phyloP scores from a whole-genome alignment of 768 basidiomycete species.

The Boletus reticuloceps region DNA sequence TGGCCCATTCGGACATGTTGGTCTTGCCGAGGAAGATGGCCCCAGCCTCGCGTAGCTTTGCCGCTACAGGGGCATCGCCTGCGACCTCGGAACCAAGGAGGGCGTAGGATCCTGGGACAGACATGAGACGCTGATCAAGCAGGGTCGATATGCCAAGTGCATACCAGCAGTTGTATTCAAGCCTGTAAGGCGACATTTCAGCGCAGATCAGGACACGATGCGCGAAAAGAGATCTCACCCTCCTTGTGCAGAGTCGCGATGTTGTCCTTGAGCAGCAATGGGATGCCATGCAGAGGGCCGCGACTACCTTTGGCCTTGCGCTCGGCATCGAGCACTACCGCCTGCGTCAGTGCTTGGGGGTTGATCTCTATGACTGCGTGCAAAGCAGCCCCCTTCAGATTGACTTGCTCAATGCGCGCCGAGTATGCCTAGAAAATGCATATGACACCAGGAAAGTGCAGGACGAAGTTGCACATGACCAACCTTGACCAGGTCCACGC shows the following conservation, averaged over 20 bases:
- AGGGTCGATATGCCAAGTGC: not conserved
- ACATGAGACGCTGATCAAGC: not conserved
- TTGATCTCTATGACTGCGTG: constrained; percentile 63
- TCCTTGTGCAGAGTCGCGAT: constrained; percentile 34
- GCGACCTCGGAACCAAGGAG: constrained; percentile 36
- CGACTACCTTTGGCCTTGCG: constrained; percentile 43
- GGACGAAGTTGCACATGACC: not conserved
- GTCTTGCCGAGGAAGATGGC: constrained; percentile 42
- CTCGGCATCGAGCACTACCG: constrained; percentile 49
- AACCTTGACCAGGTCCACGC: constrained; percentile 64
- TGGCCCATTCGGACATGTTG: constrained; percentile 45
- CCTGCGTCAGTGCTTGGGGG: constrained; percentile 50
- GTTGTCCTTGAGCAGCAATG: constrained; percentile 54
- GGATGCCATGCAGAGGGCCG: constrained; percentile 55
- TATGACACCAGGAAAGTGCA: not conserved
- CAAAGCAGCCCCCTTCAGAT: constrained; percentile 52
- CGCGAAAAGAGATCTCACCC: constrained; percentile 11
- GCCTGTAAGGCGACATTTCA: constrained; percentile 18
- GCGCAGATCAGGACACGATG: not conserved
- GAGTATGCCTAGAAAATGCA: constrained; percentile 51
- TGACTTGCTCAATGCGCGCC: constrained; percentile 65
- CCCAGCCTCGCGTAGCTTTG: constrained; percentile 31
- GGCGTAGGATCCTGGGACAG: constrained; percentile 30
- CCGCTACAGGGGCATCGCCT: constrained; percentile 31
- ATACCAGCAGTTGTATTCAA: constrained; percentile 40